These are phyloP conservation scores for Mycosphaerella sp. DNA, from an alignment of 2,329 filamentous ascomycete genomes.

Conservation along the genomic window DNA sequence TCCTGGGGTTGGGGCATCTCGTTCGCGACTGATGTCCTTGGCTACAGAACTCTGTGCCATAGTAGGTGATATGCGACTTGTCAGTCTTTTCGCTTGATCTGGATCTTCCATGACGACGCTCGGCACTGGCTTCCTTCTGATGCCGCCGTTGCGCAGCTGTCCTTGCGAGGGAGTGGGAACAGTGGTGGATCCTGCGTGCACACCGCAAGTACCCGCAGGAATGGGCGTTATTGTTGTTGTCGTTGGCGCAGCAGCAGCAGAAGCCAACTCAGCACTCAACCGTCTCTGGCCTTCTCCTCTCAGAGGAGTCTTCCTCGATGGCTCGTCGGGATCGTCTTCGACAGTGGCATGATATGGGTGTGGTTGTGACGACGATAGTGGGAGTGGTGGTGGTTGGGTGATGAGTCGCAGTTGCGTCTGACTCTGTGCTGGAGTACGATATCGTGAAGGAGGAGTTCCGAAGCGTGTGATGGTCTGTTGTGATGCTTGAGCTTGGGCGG, in stretches of 20 bases:
- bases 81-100: background rate
- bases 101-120: conserved; percentile 28
- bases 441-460: conserved; percentile 32
- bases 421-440: conserved; percentile 32
- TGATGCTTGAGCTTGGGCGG: conserved; percentile 20
- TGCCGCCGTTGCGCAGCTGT: conserved; percentile 21
- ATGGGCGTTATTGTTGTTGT: background rate
- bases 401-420: conserved; percentile 11
- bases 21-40: conserved; percentile 27
- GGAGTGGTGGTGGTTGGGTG: background rate
- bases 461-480: conserved; percentile 28
- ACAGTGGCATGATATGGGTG: conserved; percentile 18
- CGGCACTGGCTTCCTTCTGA: conserved; percentile 33
- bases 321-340: conserved; percentile 19
- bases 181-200: conserved; percentile 5
- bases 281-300: conserved; percentile 30
- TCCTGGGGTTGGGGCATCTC: conserved; percentile 58
- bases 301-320: conserved; percentile 30
- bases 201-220: background rate
- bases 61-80: conserved; percentile 19
- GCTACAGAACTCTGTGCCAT: conserved; percentile 30
- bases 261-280: conserved; percentile 15
- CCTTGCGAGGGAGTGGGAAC: background rate
- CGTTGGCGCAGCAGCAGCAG: conserved; percentile 2
- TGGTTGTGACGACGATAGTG: background rate